Conservation (phyloP, 345 rosid species). For the Diplotaxis tenuifolia region DNA sequence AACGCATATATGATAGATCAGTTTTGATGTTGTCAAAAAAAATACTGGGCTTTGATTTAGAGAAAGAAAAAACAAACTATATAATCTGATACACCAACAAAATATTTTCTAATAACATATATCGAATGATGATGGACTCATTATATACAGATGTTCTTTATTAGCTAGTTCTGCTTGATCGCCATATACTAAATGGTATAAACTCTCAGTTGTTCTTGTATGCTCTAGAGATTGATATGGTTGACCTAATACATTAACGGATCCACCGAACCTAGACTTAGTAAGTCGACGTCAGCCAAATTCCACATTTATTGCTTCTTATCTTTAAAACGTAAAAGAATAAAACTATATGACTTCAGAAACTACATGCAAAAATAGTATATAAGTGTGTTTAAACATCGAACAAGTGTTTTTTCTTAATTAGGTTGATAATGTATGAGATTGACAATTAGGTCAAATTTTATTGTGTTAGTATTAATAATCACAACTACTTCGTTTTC, state of each 20-base stretch:
- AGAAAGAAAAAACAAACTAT: neutral
- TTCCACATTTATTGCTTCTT: neutral
- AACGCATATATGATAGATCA: no score
- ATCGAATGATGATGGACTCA: neutral
- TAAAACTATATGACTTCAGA: neutral
- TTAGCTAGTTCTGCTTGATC: neutral
- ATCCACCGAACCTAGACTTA: neutral
- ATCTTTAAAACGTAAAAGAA: slow-evolving; percentile 4
- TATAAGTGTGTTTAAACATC: neutral
- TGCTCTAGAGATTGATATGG: neutral
- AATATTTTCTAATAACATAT: neutral
- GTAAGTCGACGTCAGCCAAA: neutral
- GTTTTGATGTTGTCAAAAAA: no score
- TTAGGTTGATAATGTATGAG: slow-evolving; percentile 1
- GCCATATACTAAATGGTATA: neutral
- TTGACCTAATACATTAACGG: no score
- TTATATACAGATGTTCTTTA: neutral
- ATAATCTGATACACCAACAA: neutral
- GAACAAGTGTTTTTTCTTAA: slow-evolving; percentile 1
- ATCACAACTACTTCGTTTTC: neutral
- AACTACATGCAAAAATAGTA: neutral
- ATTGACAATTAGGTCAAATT: neutral
- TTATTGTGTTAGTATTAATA: neutral
- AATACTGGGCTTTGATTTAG: no score
- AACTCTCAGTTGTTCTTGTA: neutral